A percentile compares a stretch with the other conserved stretches of the same genome.
Evolutionary conservation across 352 stramenopile genomes (phyloP).

Genomic region (Phytopythium oedochilum): DNA sequence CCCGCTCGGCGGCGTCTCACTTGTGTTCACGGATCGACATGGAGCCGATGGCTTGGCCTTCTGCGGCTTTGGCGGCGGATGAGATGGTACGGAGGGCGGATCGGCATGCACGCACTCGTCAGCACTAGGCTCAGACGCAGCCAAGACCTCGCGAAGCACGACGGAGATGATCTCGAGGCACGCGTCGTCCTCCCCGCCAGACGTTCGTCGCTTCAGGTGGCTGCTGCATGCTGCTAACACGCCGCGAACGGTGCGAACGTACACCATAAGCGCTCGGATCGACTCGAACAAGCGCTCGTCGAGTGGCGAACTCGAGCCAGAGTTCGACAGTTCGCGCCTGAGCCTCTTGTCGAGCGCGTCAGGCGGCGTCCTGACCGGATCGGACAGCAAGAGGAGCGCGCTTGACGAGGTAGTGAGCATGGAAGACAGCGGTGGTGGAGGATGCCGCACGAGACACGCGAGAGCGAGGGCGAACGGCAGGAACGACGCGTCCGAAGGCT

Average conservation of each 20-base stretch:
- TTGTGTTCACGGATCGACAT: not conserved
- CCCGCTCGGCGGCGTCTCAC: not conserved
- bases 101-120: not conserved
- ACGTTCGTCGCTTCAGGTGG: constrained; percentile 23
- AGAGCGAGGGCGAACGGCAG: constrained; percentile 42
- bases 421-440: constrained; percentile 32
- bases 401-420: constrained; percentile 32
- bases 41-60: not conserved
- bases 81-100: not conserved
- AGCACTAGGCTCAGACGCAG: constrained; percentile 5
- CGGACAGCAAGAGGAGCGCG: constrained; percentile 29
- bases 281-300: constrained; percentile 18
- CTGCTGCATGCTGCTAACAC: constrained; percentile 37
- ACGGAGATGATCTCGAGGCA: constrained; percentile 24
- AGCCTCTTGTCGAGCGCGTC: constrained; percentile 14
- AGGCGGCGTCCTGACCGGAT: not conserved
- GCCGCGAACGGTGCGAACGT: constrained; percentile 29
- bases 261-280: constrained; percentile 30
- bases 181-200: constrained; percentile 21
- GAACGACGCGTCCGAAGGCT: constrained; percentile 38
- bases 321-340: not conserved
- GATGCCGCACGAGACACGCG: constrained; percentile 38
- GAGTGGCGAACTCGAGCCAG: not conserved
- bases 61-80: not conserved
- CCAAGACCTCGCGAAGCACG: constrained; percentile 15